Base-by-base conservation (phyloP, 768 basidiomycete genomes). In the Cubamyces sp. region DNA sequence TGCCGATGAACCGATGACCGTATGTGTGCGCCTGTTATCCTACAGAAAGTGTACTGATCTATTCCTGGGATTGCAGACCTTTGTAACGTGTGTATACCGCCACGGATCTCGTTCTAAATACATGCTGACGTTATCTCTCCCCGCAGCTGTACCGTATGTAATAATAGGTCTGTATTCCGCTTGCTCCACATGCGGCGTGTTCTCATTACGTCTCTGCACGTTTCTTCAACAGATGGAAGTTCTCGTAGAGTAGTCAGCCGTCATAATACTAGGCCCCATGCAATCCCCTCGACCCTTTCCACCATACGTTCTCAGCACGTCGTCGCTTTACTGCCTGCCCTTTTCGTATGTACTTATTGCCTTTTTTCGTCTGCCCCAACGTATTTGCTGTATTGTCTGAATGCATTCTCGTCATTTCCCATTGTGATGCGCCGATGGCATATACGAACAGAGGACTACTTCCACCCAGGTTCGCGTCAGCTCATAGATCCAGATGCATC, bases 1-100 rank as follows among this genome's bases (percentile, higher is more conserved):
- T 71, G 96, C 97, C 8, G 97, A 98, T 78, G 97, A 98, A 77
- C 96, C 96, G 23, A 98, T 98, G 96, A 98, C 96, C 3, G 90
- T 92, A 73, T 71, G 88, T 82, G 19, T 23, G 1, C 9, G 5
- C 34, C 34, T 34, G 4, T 5, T 34, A 34, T 34, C 34, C 34
- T 34, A 5, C 34, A 6, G 34, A 34, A 11, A 34, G 5, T 11
- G 5, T 34, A 34, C 34, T 34, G 4, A 34, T 11, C 34, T 34
- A 9, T 34, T 34, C 11, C 34, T 34, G 34, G 34, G 34, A 7
- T 34, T 34, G 14, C 55, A 92, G 88, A 96, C 94, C 19, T 96
- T 95, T 72, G 92, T 95, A 67, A 94, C 92, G 86, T 93, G 76
- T 64, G 82, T 79, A 54, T 54, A 21, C 28, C 11, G 26, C 28